Evolutionary conservation across 352 stramenopile species (phyloP).

Genomic region (Globisporangium paddicum): DNA sequence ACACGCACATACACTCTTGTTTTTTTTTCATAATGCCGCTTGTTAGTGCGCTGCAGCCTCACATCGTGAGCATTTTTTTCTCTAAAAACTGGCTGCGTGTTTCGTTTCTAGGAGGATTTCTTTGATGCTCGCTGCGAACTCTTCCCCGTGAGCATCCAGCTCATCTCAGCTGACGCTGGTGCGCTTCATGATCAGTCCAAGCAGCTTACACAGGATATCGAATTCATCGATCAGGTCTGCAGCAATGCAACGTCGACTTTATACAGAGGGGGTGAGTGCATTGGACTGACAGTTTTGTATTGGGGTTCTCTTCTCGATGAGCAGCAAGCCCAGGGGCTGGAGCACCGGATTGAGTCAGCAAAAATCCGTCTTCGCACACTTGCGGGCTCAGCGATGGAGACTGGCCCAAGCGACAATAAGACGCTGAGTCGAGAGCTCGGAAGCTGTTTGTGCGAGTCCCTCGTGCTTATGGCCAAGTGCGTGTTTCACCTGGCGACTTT

Average conservation of each 20-base stretch:
- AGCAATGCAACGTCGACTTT: too few relatives aligned
- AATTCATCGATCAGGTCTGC: constrained; percentile 9
- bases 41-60: neutral
- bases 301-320: neutral
- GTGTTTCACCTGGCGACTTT: neutral
- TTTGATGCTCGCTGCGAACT: constrained; percentile 22
- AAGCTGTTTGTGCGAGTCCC: constrained; percentile 17
- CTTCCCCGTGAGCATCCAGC: constrained; percentile 18
- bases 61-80: neutral
- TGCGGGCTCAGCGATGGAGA: neutral
- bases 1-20: too few relatives aligned
- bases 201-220: constrained; percentile 9
- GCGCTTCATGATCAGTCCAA: neutral
- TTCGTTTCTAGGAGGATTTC: constrained; percentile 11
- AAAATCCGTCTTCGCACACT: constrained; percentile 11
- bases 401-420: constrained; percentile 12
- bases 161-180: constrained; percentile 5
- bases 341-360: constrained; percentile 13
- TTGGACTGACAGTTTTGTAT: too few relatives aligned
- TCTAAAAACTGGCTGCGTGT: neutral
- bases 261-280: too few relatives aligned
- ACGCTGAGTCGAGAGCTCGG: constrained; percentile 26
- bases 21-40: too few relatives aligned
- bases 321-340: constrained; percentile 15
- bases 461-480: constrained; percentile 27